Evolutionary conservation across 805 yeast species (phyloP).

Genomic region (Helenozyma rhizophorensis): DNA sequence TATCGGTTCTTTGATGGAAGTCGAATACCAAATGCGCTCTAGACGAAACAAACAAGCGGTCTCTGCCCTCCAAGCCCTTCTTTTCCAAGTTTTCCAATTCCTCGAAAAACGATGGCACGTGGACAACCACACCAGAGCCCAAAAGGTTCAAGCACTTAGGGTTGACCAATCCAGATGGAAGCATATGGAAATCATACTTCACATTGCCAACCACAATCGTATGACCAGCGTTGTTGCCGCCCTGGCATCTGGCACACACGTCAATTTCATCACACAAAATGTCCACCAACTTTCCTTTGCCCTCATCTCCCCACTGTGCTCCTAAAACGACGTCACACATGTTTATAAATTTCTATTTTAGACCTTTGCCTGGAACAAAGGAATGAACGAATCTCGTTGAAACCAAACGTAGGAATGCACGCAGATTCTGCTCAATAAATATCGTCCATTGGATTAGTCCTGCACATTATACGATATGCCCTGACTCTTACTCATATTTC

Average conservation of each 20-base stretch:
- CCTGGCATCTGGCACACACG: conserved; percentile 96
- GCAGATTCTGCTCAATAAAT: background rate
- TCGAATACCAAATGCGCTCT: conserved; percentile 97
- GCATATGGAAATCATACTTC: conserved; percentile 97
- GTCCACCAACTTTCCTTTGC: conserved; percentile 97
- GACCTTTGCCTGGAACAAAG: conserved; percentile 16
- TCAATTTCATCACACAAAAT: conserved; percentile 91
- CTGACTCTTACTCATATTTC: too few relatives aligned
- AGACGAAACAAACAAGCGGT: conserved; percentile 80
- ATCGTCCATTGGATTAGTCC: background rate
- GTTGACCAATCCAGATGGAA: conserved; percentile 96
- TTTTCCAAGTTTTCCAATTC: conserved; percentile 78
- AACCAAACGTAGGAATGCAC: conserved; percentile 11
- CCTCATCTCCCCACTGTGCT: conserved; percentile 99
- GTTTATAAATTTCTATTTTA: conserved; percentile 3
- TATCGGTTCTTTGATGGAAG: conserved; percentile 96
- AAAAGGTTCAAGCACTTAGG: conserved; percentile 84
- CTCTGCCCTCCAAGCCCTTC: conserved; percentile 75
- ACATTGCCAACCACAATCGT: conserved; percentile 87
- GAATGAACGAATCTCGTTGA: conserved; percentile 28
- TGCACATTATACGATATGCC: too few relatives aligned
- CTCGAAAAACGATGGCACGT: conserved; percentile 85
- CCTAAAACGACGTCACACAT: conserved; percentile 95
- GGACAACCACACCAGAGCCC: conserved; percentile 96
- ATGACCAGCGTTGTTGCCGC: conserved; percentile 99